These are phyloP conservation scores for Gossypium schwendimanii DNA, from an alignment of 441 rosid genomes.

Conservation along the genomic window DNA sequence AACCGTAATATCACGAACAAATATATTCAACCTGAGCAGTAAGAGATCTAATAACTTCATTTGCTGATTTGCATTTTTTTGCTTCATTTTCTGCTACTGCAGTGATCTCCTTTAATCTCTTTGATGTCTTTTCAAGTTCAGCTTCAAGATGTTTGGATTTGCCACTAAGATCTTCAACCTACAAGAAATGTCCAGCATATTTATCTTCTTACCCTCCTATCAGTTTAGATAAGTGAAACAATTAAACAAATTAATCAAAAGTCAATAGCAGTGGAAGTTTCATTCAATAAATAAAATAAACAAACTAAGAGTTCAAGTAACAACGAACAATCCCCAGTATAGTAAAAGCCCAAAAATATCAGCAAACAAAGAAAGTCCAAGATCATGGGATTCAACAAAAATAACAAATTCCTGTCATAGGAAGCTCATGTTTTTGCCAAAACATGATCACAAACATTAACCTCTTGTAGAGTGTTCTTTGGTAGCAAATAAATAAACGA, in stretches of 20 bases:
- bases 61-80: conserved; percentile 59
- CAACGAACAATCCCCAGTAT: neutral
- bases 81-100: conserved; percentile 62
- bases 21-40: conserved; percentile 48
- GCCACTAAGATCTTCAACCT: conserved; percentile 51
- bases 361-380: neutral
- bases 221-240: neutral
- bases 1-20: neutral
- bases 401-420: neutral
- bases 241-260: neutral
- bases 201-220: neutral
- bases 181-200: conserved; percentile 9
- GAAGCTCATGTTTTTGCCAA: neutral
- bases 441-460: neutral
- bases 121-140: conserved; percentile 47
- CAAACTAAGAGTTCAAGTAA: neutral
- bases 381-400: neutral
- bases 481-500: too few species aligned
- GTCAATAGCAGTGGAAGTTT: neutral
- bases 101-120: conserved; percentile 42
- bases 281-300: neutral
- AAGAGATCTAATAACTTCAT: conserved; percentile 53
- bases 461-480: neutral
- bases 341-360: neutral
- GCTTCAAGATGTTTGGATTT: conserved; percentile 46